Conservation (phyloP, 2,329 filamentous ascomycete species). For the Microcyclosporella mali region DNA sequence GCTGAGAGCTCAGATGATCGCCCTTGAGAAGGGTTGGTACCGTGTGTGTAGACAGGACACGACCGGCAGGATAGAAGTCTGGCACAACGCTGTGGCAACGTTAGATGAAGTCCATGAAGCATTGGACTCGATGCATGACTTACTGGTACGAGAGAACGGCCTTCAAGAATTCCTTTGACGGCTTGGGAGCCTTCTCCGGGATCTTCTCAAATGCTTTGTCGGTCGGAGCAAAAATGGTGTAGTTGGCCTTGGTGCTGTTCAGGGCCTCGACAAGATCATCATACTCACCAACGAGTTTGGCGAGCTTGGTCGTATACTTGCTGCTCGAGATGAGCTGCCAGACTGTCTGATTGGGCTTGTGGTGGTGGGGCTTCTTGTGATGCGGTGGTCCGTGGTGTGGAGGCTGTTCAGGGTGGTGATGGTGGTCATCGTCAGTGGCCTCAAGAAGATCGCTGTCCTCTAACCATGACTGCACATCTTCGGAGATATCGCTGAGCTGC, state of each 20-base stretch:
- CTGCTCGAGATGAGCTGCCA: conserved; percentile 72
- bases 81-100: conserved; percentile 44
- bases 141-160: conserved; percentile 65
- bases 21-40: conserved; percentile 62
- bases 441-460: conserved; percentile 31
- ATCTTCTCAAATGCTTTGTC: conserved; percentile 69
- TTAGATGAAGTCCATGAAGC: too few species aligned
- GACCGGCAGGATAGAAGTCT: conserved; percentile 59
- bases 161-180: conserved; percentile 64
- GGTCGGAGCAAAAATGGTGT: conserved; percentile 75
- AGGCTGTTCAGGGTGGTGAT: conserved; percentile 7
- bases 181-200: conserved; percentile 52
- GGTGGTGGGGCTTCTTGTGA: conserved; percentile 32
- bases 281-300: conserved; percentile 66
- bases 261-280: conserved; percentile 65
- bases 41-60: conserved; percentile 65
- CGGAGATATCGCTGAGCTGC: conserved; percentile 39
- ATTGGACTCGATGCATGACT: too few species aligned
- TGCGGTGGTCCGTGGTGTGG: conserved; percentile 5
- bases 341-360: conserved; percentile 61
- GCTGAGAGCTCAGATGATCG: conserved; percentile 54
- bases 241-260: conserved; percentile 67
- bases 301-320: conserved; percentile 71
- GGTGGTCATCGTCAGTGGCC: conserved; percentile 29
- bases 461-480: conserved; percentile 45